These are phyloP conservation scores for Picea glauca DNA, from an alignment of 75 land plant genomes.

Conservation along the genomic window DNA sequence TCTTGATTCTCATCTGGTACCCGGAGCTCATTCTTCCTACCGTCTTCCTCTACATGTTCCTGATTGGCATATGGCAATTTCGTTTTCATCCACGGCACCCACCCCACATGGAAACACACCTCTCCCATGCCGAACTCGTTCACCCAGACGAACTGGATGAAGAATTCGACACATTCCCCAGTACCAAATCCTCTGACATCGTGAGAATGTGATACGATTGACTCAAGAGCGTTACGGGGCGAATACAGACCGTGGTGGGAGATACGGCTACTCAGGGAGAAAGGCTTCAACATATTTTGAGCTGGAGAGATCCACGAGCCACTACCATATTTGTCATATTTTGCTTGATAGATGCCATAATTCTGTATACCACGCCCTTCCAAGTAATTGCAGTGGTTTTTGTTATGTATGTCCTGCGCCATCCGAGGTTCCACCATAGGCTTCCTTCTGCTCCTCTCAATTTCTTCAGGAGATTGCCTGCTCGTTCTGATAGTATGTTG, in stretches of 20 bases:
- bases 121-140: constrained; percentile 21
- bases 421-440: constrained; percentile 13
- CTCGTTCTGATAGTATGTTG: constrained; percentile 11
- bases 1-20: too few relatives aligned
- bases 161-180: constrained; percentile 38
- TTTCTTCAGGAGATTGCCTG: constrained; percentile 17
- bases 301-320: constrained; percentile 81
- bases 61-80: too few relatives aligned
- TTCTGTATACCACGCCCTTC: constrained; percentile 23
- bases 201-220: constrained; percentile 63
- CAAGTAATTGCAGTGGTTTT: constrained; percentile 9
- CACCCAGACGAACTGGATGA: constrained; percentile 41
- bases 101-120: constrained; percentile 27
- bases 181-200: constrained; percentile 24
- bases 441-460: constrained; percentile 8
- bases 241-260: constrained; percentile 51
- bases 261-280: constrained; percentile 68
- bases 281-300: constrained; percentile 44
- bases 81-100: too few relatives aligned
- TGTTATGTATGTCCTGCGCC: constrained; percentile 12
- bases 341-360: constrained; percentile 30
- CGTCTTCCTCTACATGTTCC: too few relatives aligned
- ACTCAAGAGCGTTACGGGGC: constrained; percentile 45
- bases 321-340: constrained; percentile 48
- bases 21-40: too few relatives aligned